phyloP scores from a whole-genome alignment of 495 filamentous ascomycete genomes.

The Xylaria acuta region DNA sequence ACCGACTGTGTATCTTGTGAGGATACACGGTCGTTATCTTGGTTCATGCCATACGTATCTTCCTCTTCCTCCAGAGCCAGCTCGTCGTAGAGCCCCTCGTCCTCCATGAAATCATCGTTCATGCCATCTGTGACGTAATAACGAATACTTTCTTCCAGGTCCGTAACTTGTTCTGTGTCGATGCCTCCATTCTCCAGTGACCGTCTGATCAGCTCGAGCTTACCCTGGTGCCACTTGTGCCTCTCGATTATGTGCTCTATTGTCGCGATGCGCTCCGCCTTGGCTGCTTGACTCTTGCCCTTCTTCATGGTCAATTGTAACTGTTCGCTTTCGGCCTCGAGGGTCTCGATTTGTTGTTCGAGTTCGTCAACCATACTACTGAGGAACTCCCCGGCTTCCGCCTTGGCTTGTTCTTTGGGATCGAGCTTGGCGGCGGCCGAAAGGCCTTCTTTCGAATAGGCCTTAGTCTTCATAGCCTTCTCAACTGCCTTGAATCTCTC shows the following conservation, averaged over 20 bases:
- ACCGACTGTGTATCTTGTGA: slow-evolving; percentile 95
- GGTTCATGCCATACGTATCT: slow-evolving; percentile 77
- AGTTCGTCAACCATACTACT: slow-evolving; percentile 89
- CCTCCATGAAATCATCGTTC: slow-evolving; percentile 86
- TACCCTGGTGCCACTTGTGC: slow-evolving; percentile 95
- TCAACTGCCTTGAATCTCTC: slow-evolving; percentile 99
- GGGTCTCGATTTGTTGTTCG: slow-evolving; percentile 86
- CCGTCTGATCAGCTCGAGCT: slow-evolving; percentile 88
- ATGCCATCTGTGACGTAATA: slow-evolving; percentile 94
- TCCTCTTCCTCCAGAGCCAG: slow-evolving; percentile 91
- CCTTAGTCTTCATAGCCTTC: slow-evolving; percentile 99
- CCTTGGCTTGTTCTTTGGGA: slow-evolving; percentile 91
- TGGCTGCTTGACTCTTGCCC: slow-evolving; percentile 81
- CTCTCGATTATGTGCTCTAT: slow-evolving; percentile 84
- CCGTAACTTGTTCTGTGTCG: slow-evolving; percentile 81
- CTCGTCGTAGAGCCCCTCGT: slow-evolving; percentile 93
- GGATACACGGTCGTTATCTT: slow-evolving; percentile 84
- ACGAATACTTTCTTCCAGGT: slow-evolving; percentile 87
- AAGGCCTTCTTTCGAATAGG: slow-evolving; percentile 96
- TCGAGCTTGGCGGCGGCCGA: slow-evolving; percentile 90
- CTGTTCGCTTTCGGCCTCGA: slow-evolving; percentile 89
- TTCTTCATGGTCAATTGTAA: slow-evolving; percentile 92
- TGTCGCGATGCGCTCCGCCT: slow-evolving; percentile 85
- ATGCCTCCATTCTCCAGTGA: slow-evolving; percentile 91
- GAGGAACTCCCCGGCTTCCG: slow-evolving; percentile 84